A percentile compares a stretch with the other conserved stretches of the same genome.
Evolutionary conservation across 208 protist species (phyloP).

Genomic region (Trichomonas tenax): DNA sequence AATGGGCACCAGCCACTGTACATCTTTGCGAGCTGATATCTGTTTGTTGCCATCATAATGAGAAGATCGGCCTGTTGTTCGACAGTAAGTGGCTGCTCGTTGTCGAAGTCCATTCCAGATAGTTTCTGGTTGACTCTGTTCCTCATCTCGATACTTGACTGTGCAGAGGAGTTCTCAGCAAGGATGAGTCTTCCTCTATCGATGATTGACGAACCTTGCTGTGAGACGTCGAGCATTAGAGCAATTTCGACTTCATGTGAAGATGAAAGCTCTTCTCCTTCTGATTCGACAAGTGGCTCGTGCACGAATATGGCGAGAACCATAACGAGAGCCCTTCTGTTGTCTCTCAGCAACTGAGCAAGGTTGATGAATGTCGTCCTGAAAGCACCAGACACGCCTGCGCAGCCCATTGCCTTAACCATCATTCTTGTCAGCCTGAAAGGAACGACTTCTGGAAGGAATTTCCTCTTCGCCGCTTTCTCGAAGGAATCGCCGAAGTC

Average conservation of each 20-base stretch:
- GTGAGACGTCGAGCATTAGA: too few relatives aligned
- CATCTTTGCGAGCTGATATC: not conserved
- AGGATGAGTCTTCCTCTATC: not conserved
- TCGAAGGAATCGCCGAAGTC: constrained; percentile 33
- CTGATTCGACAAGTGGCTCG: not conserved
- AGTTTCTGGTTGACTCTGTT: not conserved
- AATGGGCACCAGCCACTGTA: constrained; percentile 6
- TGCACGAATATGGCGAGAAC: not conserved
- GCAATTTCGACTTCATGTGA: too few relatives aligned
- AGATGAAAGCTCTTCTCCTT: not conserved
- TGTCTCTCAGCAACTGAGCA: not conserved
- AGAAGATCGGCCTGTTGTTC: not conserved
- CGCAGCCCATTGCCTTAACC: not conserved
- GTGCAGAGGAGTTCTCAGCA: not conserved
- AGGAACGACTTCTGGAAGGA: constrained; percentile 18
- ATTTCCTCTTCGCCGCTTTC: constrained; percentile 15
- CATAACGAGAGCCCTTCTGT: not conserved
- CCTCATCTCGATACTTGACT: not conserved
- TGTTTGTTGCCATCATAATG: not conserved
- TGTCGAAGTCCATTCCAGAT: not conserved
- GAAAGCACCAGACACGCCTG: not conserved
- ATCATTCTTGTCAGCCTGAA: constrained; percentile 18
- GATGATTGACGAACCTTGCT: not conserved
- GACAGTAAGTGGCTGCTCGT: not conserved
- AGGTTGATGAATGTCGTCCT: not conserved